These are phyloP conservation scores for Kwoniella dejecticola DNA, from an alignment of 768 basidiomycete species.

Conservation along the genomic window DNA sequence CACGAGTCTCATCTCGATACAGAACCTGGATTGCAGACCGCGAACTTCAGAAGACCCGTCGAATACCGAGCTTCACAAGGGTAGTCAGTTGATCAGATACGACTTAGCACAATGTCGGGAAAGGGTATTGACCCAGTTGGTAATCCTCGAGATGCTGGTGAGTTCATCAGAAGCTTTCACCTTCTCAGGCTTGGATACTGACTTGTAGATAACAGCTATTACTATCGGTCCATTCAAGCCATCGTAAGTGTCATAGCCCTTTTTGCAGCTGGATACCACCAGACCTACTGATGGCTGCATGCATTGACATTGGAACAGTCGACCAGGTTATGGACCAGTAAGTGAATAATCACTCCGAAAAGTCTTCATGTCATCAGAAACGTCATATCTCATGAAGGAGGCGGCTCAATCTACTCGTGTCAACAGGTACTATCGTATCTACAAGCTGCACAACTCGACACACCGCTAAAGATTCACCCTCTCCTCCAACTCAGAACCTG, in stretches of 20 bases:
- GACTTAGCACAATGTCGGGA: neutral
- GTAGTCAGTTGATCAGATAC: neutral
- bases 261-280: too few species aligned
- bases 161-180: too few species aligned
- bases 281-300: neutral
- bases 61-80: too few species aligned
- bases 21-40: too few species aligned
- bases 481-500: slow-evolving; percentile 51
- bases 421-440: slow-evolving; percentile 51
- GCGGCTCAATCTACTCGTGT: too few species aligned
- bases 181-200: too few species aligned
- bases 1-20: too few species aligned
- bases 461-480: slow-evolving; percentile 52
- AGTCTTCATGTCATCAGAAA: neutral
- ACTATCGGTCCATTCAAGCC: slow-evolving; percentile 53
- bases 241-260: slow-evolving; percentile 29
- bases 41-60: too few species aligned
- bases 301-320: slow-evolving; percentile 27
- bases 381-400: too few species aligned
- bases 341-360: neutral
- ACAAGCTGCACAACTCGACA: slow-evolving; percentile 51
- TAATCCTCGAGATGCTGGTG: slow-evolving; percentile 39
- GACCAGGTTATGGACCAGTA: slow-evolving; percentile 54
- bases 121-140: slow-evolving; percentile 43
- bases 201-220: slow-evolving; percentile 26